Base-by-base conservation (phyloP, 1,284 basidiomycete species). In the Sanghuangporus weigelae region DNA sequence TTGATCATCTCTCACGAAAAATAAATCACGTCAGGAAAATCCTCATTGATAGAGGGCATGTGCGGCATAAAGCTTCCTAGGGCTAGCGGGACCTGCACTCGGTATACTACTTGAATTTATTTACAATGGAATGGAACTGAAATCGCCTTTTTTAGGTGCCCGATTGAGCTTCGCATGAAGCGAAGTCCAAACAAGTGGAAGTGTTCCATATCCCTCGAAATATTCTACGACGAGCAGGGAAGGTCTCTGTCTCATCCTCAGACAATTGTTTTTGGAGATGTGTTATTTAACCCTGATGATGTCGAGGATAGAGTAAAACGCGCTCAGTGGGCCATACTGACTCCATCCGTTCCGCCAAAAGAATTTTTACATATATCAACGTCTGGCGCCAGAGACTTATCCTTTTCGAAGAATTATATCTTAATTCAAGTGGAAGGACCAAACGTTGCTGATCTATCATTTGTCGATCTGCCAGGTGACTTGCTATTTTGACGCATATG, bases 281-380 rank as follows among this genome's bases (percentile, higher is more conserved):
- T 75, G 0, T 85, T 92, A 16, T 74, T 69, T 36, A 72, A 83
- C 61, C 85, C 84, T 60, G 60, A 67, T 0, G 71, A 79, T 0
- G 86, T 93, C 1, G 85, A 91, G 65, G 84, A 85, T 11, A 78
- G 84, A 1, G 84, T 93, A 57, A 76, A 83, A 4, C 79, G 86
- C 0, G 90, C 90, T 0, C 91, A 93, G 70, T 74, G 79, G 0
- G 90, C 90, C 0, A 85, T 92, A 14, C 75, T 93, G 2, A 89
- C 87, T 68, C 89, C 89, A 0, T 75, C 71, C 21, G 74, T 70
- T 2, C 68, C 75, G 7, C 31, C 70, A 0, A 62, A 70, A 0
- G 60, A 67, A 0, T 83, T 84, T 66, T 75, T 88, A n/a, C 68
- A 76, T 0, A 73, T 72, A 0, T 67, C 74, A 0, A 70, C 67